Evolutionary conservation across 495 filamentous ascomycete species (phyloP).

Genomic region (Aspergillus wentii): DNA sequence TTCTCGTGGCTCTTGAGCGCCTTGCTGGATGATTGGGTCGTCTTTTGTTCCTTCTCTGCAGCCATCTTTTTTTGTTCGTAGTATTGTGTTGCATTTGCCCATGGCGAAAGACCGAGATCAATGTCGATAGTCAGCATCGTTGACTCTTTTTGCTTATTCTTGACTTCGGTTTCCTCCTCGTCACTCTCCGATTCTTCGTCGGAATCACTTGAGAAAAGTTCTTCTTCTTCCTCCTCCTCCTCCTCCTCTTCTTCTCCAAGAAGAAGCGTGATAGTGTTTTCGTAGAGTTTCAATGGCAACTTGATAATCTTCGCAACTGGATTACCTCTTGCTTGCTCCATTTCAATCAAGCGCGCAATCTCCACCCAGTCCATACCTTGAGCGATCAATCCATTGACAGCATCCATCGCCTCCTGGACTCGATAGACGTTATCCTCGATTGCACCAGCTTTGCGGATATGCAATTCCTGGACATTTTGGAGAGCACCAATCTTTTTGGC

Average conservation of each 20-base stretch:
- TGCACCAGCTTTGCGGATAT: constrained; percentile 82
- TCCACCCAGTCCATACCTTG: constrained; percentile 98
- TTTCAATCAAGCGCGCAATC: constrained; percentile 79
- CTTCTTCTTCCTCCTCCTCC: constrained; percentile 49
- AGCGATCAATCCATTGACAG: constrained; percentile 79
- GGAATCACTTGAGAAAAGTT: constrained; percentile 56
- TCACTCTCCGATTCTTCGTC: constrained; percentile 58
- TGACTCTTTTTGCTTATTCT: constrained; percentile 25
- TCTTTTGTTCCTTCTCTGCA: constrained; percentile 81
- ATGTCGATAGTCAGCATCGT: constrained; percentile 67
- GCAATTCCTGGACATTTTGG: constrained; percentile 71
- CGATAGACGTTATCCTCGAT: constrained; percentile 85
- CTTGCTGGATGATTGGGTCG: constrained; percentile 71
- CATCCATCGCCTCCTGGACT: constrained; percentile 86
- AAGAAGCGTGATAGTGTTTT: constrained; percentile 80
- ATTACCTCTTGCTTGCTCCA: constrained; percentile 75
- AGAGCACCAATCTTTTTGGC: constrained; percentile 76
- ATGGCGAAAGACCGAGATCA: constrained; percentile 73
- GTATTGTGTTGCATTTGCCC: constrained; percentile 86
- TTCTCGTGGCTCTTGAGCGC: constrained; percentile 85
- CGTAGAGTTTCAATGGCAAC: constrained; percentile 79
- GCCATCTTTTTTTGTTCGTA: constrained; percentile 83
- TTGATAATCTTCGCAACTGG: constrained; percentile 84
- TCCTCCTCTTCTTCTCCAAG: constrained; percentile 66
- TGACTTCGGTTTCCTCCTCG: constrained; percentile 26